These are phyloP conservation scores for Saitozyma podzolica DNA, from an alignment of 768 basidiomycete genomes.

Conservation along the genomic window DNA sequence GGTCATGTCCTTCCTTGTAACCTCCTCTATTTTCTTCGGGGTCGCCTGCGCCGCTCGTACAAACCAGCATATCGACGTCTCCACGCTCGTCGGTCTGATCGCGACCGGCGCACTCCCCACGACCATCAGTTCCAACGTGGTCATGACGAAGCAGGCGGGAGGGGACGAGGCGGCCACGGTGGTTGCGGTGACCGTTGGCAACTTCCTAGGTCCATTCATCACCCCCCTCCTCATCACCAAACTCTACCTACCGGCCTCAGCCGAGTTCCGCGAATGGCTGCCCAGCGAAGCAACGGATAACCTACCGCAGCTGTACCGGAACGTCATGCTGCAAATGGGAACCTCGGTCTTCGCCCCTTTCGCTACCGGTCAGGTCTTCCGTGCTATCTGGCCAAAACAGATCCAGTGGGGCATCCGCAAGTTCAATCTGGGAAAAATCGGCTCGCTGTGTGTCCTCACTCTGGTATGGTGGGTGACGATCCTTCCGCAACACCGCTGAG, in stretches of 20 bases:
- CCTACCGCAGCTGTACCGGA: constrained; percentile 10
- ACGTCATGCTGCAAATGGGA: constrained; percentile 36
- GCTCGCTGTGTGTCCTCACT: constrained; percentile 35
- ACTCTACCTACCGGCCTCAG: constrained; percentile 27
- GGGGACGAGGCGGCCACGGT: constrained; percentile 48
- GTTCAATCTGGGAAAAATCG: constrained; percentile 39
- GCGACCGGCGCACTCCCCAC: constrained; percentile 30
- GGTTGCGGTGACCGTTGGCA: constrained; percentile 45
- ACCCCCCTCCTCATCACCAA: constrained; percentile 40
- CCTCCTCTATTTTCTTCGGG: constrained; percentile 45
- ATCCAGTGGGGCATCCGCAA: constrained; percentile 26
- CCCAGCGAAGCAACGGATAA: constrained; percentile 32
- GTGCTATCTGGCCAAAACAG: constrained; percentile 34
- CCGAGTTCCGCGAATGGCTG: constrained; percentile 29
- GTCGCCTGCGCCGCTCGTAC: constrained; percentile 18
- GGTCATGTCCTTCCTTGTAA: constrained; percentile 44
- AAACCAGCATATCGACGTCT: constrained; percentile 21
- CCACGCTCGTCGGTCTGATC: constrained; percentile 42
- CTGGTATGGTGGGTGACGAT: constrained; percentile 40
- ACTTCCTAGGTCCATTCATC: constrained; percentile 49
- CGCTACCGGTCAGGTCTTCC: constrained; percentile 45
- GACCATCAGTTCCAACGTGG: constrained; percentile 37
- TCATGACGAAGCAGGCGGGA: constrained; percentile 47
- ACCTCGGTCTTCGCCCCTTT: constrained; percentile 47
- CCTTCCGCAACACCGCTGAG: not conserved